Conservation (phyloP, 2,329 filamentous ascomycete species). For the Aspergillus sp. region DNA sequence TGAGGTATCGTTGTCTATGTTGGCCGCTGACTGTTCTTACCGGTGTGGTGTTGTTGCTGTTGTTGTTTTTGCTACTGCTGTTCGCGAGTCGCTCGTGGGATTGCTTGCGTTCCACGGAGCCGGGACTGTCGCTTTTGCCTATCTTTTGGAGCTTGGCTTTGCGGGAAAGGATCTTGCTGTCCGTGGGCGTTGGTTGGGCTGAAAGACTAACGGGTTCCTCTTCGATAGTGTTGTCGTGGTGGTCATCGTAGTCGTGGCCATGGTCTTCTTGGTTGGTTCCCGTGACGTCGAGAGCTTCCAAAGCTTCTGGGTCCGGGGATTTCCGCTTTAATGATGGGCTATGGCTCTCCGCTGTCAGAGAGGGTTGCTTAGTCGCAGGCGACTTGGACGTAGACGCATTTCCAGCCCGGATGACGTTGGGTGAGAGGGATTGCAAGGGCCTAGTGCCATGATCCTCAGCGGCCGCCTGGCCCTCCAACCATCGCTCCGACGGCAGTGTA, state of each 20-base stretch:
- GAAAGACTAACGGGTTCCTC: not conserved
- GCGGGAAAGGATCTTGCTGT: not conserved
- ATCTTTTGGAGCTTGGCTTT: slow-evolving; percentile 13
- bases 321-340: slow-evolving; percentile 30
- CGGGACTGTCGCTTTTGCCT: slow-evolving; percentile 24
- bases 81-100: not conserved
- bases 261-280: not conserved
- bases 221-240: not conserved
- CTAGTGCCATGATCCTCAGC: not conserved
- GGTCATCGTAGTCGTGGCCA: not conserved
- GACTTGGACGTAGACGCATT: slow-evolving; percentile 6
- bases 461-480: slow-evolving; percentile 25
- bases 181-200: not conserved
- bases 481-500: slow-evolving; percentile 39
- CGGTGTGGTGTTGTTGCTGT: not conserved
- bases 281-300: slow-evolving; percentile 1
- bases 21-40: not conserved
- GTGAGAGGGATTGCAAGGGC: not conserved
- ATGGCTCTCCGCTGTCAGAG: slow-evolving; percentile 14
- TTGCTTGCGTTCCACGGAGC: slow-evolving; percentile 26
- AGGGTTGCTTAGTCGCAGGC: slow-evolving; percentile 10
- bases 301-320: slow-evolving; percentile 23
- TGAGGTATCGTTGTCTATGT: slow-evolving; percentile 4
- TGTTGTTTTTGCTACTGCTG: too few species aligned
- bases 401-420: slow-evolving; percentile 1